Evolutionary conservation across 805 yeast genomes (phyloP).

Genomic region (Phaffomyces thermotolerans): DNA sequence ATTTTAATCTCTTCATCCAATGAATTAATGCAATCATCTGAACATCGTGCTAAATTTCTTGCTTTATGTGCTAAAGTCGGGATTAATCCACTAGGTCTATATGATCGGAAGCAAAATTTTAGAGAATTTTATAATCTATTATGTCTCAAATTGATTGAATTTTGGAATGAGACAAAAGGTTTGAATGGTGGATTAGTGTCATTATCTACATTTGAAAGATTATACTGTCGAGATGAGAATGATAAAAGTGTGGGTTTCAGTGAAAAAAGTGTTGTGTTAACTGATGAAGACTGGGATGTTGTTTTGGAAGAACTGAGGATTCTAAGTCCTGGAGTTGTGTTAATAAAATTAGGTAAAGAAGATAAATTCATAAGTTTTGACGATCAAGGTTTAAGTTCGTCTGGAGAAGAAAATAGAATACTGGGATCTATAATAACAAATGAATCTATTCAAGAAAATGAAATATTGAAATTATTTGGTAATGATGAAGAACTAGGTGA

Average conservation of each 20-base stretch:
- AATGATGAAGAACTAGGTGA: conserved; percentile 1
- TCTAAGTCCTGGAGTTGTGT: conserved; percentile 5
- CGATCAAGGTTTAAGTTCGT: conserved; percentile 2
- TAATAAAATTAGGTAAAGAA: conserved; percentile 2
- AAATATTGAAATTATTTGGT: background rate
- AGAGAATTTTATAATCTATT: conserved; percentile 6
- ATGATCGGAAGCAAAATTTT: conserved; percentile 3
- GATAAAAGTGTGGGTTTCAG: background rate
- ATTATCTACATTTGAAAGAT: conserved; percentile 4
- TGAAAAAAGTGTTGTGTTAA: background rate
- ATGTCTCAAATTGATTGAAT: conserved; percentile 7
- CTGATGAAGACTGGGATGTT: conserved; percentile 5
- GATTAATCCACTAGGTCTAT: conserved; percentile 6
- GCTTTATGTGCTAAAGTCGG: conserved; percentile 5
- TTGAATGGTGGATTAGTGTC: conserved; percentile 7
- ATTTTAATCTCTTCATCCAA: conserved; percentile 7
- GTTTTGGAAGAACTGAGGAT: conserved; percentile 3
- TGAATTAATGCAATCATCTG: conserved; percentile 4
- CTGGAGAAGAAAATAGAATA: conserved; percentile 6
- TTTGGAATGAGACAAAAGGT: conserved; percentile 10
- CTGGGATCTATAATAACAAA: conserved; percentile 3
- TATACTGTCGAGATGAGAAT: background rate
- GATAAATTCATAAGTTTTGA: conserved; percentile 5
- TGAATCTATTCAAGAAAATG: conserved; percentile 1
- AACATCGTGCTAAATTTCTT: conserved; percentile 5